Evolutionary conservation across 306 rosid genomes (phyloP), one percentile per base, ranked within the genome.

Genomic region (Chamaecrista fasciculata): DNA sequence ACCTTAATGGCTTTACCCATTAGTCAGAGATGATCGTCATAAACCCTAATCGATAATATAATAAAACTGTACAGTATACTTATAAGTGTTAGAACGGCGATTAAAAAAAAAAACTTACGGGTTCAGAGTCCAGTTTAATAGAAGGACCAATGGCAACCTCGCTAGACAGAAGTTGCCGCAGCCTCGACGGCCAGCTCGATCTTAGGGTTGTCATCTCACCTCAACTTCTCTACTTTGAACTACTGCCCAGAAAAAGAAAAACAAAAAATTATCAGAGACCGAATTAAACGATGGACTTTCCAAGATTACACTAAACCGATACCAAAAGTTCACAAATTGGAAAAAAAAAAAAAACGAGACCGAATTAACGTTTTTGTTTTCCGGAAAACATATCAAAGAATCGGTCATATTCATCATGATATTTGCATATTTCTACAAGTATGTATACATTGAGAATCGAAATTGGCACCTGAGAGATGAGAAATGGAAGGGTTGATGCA

Each of bases 171-270:
- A 91, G 91, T 64, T 88, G 96, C 47, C 96, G 94, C 73, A 89
- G 79, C 86, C 97, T 76, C 53, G 96, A 91, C 63, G 95, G 97
- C 88, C 91, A 86, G 78, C 85, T 85, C 70, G 96, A 85, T 86
- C 93, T 81, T 62, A 80, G 76, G 70, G 96, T 70, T 69, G 87
- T 62, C 97, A 91, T 91, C 84, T 77, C 84, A 75, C 84, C 86
- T 66, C 90, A 70, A 73, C 79, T 78, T 80, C 89, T 75, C 84
- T 76, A 86, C 86, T 83, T 70, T 48, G 65, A 72, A 79, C 91
- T 79, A 80, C 85, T 74, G 79, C 71, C 50, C 59, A 51, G 50
- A 43, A 34, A 72, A 53, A 59, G 40, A 31, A 3, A 58, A 36
- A 48, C 37, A 46, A 60, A 46, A 60, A 55, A 56, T 28, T 28